A percentile compares a stretch with the other conserved stretches of the same genome.
Conservation (phyloP, 208 protist species). For the Acanthamoeba triangularis region DNA sequence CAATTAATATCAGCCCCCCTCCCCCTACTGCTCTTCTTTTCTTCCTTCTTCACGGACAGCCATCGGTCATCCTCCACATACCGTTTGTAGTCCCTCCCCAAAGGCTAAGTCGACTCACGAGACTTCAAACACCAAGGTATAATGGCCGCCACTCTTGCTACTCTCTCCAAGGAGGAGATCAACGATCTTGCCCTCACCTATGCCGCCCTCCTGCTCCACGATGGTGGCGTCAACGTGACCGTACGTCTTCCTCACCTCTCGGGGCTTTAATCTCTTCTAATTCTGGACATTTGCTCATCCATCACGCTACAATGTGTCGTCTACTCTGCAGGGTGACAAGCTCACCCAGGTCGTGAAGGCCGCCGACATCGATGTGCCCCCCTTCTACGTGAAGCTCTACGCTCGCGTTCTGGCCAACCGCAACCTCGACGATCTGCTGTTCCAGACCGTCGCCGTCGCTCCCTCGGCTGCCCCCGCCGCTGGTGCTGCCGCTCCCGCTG, state of each 20-base stretch:
- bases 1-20: conserved; percentile 17
- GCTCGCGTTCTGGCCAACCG: conserved; percentile 57
- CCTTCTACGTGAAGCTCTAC: conserved; percentile 70
- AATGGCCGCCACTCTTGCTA: conserved; percentile 1
- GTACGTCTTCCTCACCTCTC: background rate
- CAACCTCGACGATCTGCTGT: conserved; percentile 55
- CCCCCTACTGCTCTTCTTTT: background rate
- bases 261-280: background rate
- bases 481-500: background rate
- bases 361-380: conserved; percentile 21
- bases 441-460: conserved; percentile 53
- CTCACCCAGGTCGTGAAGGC: conserved; percentile 59
- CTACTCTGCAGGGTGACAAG: conserved; percentile 30
- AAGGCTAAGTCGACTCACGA: conserved; percentile 26
- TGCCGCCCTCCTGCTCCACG: conserved; percentile 43
- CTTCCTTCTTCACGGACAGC: conserved; percentile 48
- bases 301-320: background rate
- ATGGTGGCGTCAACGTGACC: conserved; percentile 67
- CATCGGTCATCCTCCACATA: conserved; percentile 11
- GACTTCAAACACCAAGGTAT: conserved; percentile 38
- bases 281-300: background rate
- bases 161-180: conserved; percentile 50
- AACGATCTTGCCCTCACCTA: conserved; percentile 67
- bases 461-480: conserved; percentile 1
- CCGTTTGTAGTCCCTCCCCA: conserved; percentile 31